Percentiles rank a stretch among this genome's conserved stretches.
phyloP scores from a whole-genome alignment of 495 filamentous ascomycete species.

The Trichocladium uniseriatum region DNA sequence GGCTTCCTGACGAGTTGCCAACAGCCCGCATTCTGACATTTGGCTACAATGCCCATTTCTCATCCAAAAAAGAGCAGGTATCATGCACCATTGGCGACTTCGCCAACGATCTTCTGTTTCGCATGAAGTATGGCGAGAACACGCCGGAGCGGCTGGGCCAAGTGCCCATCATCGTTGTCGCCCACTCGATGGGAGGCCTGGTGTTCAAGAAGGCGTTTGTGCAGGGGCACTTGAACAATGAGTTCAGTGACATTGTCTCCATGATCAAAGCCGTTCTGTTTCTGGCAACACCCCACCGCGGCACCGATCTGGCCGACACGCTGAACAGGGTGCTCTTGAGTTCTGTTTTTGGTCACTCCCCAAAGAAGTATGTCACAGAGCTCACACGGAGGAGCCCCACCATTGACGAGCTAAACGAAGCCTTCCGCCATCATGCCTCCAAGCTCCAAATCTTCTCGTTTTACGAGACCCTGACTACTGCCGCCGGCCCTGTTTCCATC shows the following conservation, averaged over 20 bases:
- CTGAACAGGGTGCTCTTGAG: conserved; percentile 8
- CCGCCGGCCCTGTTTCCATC: conserved; percentile 9
- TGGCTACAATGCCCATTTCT: conserved; percentile 20
- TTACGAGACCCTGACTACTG: conserved; percentile 28
- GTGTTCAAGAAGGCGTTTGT: conserved; percentile 21
- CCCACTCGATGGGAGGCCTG: conserved; percentile 20
- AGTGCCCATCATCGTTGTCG: conserved; percentile 15
- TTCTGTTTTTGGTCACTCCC: conserved; percentile 9
- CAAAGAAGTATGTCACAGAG: conserved; percentile 34
- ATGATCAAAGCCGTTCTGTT: conserved; percentile 15
- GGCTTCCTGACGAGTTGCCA: conserved; percentile 22
- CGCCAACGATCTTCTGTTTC: conserved; percentile 14
- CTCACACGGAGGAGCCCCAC: conserved; percentile 23
- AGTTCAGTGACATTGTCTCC: conserved; percentile 12
- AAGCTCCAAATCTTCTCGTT: conserved; percentile 32
- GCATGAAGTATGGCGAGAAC: conserved; percentile 14
- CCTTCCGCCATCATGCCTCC: conserved; percentile 32
- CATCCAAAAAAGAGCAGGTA: conserved; percentile 1
- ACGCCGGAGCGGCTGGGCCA: conserved; percentile 2
- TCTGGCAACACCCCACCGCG: conserved; percentile 16
- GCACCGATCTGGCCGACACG: conserved; percentile 12
- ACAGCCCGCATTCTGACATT: conserved; percentile 21
- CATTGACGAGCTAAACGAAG: conserved; percentile 35
- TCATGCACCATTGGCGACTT: conserved; percentile 15
- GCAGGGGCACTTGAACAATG: conserved; percentile 7